Conservation (phyloP, 2,329 filamentous ascomycete genomes). For the Pseudopyrenochaeta lycopersici region DNA sequence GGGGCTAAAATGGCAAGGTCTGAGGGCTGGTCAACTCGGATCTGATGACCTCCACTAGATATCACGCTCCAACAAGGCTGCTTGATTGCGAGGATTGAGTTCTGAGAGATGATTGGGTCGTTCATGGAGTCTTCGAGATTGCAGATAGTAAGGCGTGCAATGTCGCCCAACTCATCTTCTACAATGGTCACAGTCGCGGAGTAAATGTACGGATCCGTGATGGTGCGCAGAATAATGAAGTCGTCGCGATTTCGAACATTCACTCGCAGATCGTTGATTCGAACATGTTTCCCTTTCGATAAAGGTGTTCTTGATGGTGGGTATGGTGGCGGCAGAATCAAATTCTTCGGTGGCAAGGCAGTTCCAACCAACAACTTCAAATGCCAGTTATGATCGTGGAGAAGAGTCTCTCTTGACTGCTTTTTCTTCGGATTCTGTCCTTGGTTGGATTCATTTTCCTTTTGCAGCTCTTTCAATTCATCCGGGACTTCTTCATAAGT, state of each 20-base stretch:
- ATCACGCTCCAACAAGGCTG: constrained; percentile 31
- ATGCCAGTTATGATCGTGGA: constrained; percentile 22
- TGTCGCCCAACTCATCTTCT: constrained; percentile 28
- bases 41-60: constrained; percentile 22
- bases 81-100: constrained; percentile 23
- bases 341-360: constrained; percentile 19
- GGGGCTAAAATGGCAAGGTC: constrained; percentile 23
- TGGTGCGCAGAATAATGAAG: constrained; percentile 21
- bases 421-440: constrained; percentile 5
- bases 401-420: constrained; percentile 17
- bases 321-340: constrained; percentile 31
- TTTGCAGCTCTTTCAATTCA: constrained; percentile 20
- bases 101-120: constrained; percentile 26
- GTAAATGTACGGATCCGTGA: constrained; percentile 32
- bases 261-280: constrained; percentile 19
- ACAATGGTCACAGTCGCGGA: constrained; percentile 27
- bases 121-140: constrained; percentile 33
- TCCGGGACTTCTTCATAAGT: constrained; percentile 34
- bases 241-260: constrained; percentile 10
- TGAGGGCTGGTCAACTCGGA: constrained; percentile 35
- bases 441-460: constrained; percentile 6
- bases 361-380: constrained; percentile 22
- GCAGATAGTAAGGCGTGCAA: constrained; percentile 27
- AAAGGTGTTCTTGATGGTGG: constrained; percentile 18
- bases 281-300: constrained; percentile 5